Conservation (phyloP, 1,139 yeast species). For the Blastobotrys buckinghamii region DNA sequence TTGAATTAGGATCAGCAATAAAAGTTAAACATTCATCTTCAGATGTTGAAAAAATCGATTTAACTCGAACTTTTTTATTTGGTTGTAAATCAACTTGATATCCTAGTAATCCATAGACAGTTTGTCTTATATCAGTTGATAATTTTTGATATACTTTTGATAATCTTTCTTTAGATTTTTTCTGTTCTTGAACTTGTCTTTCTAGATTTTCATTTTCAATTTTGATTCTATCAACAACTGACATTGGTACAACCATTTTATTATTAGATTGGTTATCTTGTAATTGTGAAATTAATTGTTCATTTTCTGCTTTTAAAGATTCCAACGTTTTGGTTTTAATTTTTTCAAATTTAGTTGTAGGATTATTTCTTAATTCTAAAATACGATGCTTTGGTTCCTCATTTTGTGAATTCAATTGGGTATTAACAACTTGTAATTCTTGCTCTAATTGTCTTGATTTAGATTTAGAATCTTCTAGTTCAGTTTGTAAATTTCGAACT, state of each 20-base stretch:
- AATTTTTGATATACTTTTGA: conserved; percentile 61
- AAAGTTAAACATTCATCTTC: conserved; percentile 35
- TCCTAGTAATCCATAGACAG: conserved; percentile 66
- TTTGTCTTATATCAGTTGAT: conserved; percentile 66
- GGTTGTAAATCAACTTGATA: conserved; percentile 67
- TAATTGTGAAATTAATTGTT: conserved; percentile 39
- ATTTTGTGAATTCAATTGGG: conserved; percentile 40
- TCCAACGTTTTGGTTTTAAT: conserved; percentile 52
- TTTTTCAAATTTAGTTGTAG: conserved; percentile 58
- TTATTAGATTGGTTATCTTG: conserved; percentile 14
- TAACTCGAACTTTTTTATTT: conserved; percentile 60
- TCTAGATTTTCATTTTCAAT: conserved; percentile 49
- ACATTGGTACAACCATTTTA: conserved; percentile 44
- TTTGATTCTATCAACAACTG: conserved; percentile 60
- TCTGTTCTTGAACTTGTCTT: conserved; percentile 44
- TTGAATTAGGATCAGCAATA: conserved; percentile 32
- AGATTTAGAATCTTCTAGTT: conserved; percentile 21
- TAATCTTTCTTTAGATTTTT: conserved; percentile 55
- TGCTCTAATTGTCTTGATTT: conserved; percentile 22
- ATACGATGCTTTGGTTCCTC: conserved; percentile 40
- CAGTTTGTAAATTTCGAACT: conserved; percentile 28
- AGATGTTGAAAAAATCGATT: conserved; percentile 45
- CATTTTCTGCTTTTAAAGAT: conserved; percentile 53
- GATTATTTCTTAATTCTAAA: conserved; percentile 62
- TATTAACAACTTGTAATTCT: conserved; percentile 28